These are phyloP conservation scores for Dothistroma pini DNA, from an alignment of 2,329 filamentous ascomycete genomes.

Conservation along the genomic window DNA sequence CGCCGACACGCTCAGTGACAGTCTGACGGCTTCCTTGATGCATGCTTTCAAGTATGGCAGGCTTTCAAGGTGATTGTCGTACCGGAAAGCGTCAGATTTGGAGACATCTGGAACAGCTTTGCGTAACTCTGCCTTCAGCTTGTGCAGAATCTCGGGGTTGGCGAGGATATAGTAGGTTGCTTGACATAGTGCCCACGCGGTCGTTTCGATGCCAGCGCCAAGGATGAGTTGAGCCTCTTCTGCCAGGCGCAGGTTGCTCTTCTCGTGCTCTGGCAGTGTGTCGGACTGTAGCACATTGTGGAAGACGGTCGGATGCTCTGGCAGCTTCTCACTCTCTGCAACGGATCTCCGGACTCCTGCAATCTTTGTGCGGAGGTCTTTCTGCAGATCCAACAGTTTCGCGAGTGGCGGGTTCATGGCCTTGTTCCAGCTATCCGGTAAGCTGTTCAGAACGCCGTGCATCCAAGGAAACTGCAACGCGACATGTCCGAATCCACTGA, in stretches of 20 bases:
- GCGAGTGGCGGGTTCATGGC: conserved; percentile 19
- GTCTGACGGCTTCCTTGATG: conserved; percentile 20
- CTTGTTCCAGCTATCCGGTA: conserved; percentile 18
- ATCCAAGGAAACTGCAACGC: conserved; percentile 20
- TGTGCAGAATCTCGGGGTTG: conserved; percentile 16
- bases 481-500: conserved; percentile 16
- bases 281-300: conserved; percentile 20
- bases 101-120: conserved; percentile 17
- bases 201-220: conserved; percentile 25
- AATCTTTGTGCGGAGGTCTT: conserved; percentile 17
- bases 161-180: conserved; percentile 24
- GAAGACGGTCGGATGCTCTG: conserved; percentile 23
- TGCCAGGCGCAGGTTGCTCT: conserved; percentile 18
- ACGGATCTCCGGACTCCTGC: conserved; percentile 4
- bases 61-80: conserved; percentile 16
- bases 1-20: conserved; percentile 19
- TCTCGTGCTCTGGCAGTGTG: conserved; percentile 21
- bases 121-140: conserved; percentile 28
- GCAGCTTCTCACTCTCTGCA: conserved; percentile 12
- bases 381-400: conserved; percentile 14
- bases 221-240: conserved; percentile 28
- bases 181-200: conserved; percentile 19
- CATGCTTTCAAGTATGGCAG: conserved; percentile 25
- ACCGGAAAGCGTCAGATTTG: conserved; percentile 11
- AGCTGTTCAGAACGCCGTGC: conserved; percentile 14